Evolutionary conservation across 2,329 filamentous ascomycete species (phyloP), one percentile per base, ranked within the genome.

Genomic region (Fusarium sp.): DNA sequence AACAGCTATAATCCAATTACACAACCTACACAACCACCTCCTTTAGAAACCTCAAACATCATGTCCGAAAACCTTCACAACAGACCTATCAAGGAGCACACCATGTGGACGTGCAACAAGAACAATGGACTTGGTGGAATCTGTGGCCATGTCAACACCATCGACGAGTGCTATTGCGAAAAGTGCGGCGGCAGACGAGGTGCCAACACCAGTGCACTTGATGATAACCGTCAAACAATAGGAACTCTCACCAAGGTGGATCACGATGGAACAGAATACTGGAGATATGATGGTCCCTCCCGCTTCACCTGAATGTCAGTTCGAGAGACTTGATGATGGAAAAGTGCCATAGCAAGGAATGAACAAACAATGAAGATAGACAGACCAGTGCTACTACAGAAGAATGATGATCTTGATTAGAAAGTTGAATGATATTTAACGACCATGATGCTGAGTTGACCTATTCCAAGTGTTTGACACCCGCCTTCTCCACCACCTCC

Each of bases 401-500:
- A 37, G 4, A 13, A 37, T 15, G 6, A 20, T 10, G 3, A 17
- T 2, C 4, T 10, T 6, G 2, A 7, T 22, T 17, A 14, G 9
- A 23, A 5, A 27, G 7, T 8, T 9, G 7, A 22, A 27, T 7
- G 14, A 23, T 4, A 19, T 15, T 2, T 23, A 13, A 8, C 15
- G 5, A 13, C 2, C 14, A 15, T 13, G 9, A 33, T 7, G 10
- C 14, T 3, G 23, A 7, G 9, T 3, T 10, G 3, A 1, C 15
- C n/a, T 56, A 62, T 7, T 62, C 57, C 25, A 62, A 4, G 6
- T 62, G 59, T 37, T 62, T 62, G 2, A 62, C 56, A 33, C 48
- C 59, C 11, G 32, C 30, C 17, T 62, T 62, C n/a, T 62, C 59
- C 7, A 41, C 15, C 10, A 62, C 49, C 13, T 62, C 37, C 20